Base-by-base conservation (phyloP, 73 alveolate species). In the Paramecium pentaurelia region DNA sequence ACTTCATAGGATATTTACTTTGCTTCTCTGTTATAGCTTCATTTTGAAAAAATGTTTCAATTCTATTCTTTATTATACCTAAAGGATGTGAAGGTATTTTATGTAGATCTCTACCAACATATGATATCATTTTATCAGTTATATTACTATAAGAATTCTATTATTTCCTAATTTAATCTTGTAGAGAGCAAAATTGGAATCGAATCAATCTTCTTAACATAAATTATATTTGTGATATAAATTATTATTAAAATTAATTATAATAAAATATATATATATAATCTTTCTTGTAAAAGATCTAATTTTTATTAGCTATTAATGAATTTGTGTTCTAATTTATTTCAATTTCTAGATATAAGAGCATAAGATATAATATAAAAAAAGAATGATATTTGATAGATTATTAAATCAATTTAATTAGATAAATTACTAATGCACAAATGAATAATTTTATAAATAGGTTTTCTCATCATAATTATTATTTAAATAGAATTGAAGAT, bases 31-130 rank as follows among this genome's bases (percentile, higher is more conserved):
- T 77, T 34, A 64, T 87, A 36, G 60, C 86, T 4, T 87, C 93
- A 20, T 87, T 64, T 30, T 42, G 20, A 28, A 87, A 87, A 87
- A 87, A 87, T 30, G 71, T 77, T 87, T 87, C 86, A 42, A 87
- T 87, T 68, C 71, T 64, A 60, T 87, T 58, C 49, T 77, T 73
- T 34, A 87, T 87, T 11, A 87, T 87, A 18, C 93, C 93, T 11
- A 87, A 25, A 64, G 93, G 93, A 45, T 87, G 93, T 12, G 71
- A 58, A 12, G 93, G 93, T 8, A 58, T 34, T 44, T 87, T 87
- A 37, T 87, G 71, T 38, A 87, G 34, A 49, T 87, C 93, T 40
- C 77, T 40, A 11, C 93, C 93, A 42, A 77, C 93, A 22, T 64
- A 87, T n/a, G 30, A 73, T 28, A 68, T 68, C 20, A 87, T 87